Conservation (phyloP, 2,329 filamentous ascomycete genomes). For the Fusarium sp. region DNA sequence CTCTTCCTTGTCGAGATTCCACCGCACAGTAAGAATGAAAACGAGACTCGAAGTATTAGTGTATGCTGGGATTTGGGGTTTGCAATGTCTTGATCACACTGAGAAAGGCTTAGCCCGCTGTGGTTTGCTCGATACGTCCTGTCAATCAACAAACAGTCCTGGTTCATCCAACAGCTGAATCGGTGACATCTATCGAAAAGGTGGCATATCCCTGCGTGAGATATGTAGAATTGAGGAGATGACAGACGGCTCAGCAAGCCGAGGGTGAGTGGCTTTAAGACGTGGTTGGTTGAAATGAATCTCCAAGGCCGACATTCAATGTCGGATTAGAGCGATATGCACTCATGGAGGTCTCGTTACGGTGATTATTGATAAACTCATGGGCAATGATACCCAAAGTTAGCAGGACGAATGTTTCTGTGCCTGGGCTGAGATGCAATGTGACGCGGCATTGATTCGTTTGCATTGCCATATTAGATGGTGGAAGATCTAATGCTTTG, state of each 20-base stretch:
- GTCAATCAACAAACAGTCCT: constrained; percentile 29
- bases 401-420: constrained; percentile 26
- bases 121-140: constrained; percentile 32
- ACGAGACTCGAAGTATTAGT: constrained; percentile 33
- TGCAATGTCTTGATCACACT: constrained; percentile 47
- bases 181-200: constrained; percentile 38
- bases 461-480: constrained; percentile 7
- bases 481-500: constrained; percentile 31
- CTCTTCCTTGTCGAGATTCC: constrained; percentile 33
- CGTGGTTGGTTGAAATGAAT: constrained; percentile 37
- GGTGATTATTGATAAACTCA: constrained; percentile 15
- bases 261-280: constrained; percentile 37
- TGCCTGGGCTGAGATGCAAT: constrained; percentile 37
- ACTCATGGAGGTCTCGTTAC: constrained; percentile 13
- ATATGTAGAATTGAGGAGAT: constrained; percentile 32
- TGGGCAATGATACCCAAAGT: constrained; percentile 8
- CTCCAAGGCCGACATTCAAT: constrained; percentile 1
- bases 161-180: constrained; percentile 31
- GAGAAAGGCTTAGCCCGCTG: constrained; percentile 36
- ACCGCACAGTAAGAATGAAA: constrained; percentile 24
- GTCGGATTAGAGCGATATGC: constrained; percentile 13
- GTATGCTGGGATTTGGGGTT: constrained; percentile 45
- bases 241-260: constrained; percentile 20
- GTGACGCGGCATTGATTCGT: constrained; percentile 22
- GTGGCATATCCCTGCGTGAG: constrained; percentile 27